phyloP scores from a whole-genome alignment of 352 stramenopile genomes.

The Peronospora destructor region DNA sequence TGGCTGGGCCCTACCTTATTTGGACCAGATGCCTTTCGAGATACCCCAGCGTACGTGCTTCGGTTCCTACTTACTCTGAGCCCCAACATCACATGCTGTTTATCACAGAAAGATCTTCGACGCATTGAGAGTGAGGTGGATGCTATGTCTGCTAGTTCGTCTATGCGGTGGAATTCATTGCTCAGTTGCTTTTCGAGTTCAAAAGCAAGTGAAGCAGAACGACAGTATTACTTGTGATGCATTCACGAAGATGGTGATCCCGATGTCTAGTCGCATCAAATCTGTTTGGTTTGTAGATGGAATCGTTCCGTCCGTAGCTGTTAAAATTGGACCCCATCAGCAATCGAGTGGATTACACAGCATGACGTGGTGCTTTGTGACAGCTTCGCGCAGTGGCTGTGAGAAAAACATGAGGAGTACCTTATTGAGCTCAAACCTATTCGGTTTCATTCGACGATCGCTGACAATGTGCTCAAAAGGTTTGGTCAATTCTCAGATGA shows the following conservation, averaged over 20 bases:
- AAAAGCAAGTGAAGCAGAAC: slow-evolving; percentile 36
- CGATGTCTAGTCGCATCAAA: slow-evolving; percentile 1
- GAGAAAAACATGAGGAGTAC: slow-evolving; percentile 4
- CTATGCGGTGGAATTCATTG: slow-evolving; percentile 16
- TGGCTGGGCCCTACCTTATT: slow-evolving; percentile 43
- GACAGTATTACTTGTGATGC: slow-evolving; percentile 25
- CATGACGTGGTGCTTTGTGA: neutral
- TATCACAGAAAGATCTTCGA: slow-evolving; percentile 15
- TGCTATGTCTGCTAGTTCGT: slow-evolving; percentile 1
- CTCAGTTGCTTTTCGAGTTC: slow-evolving; percentile 31
- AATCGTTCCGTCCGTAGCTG: slow-evolving; percentile 7
- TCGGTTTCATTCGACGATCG: neutral
- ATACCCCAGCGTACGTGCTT: slow-evolving; percentile 52
- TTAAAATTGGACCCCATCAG: slow-evolving; percentile 13
- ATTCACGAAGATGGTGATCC: slow-evolving; percentile 1
- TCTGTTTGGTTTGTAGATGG: slow-evolving; percentile 11
- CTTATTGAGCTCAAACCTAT: neutral
- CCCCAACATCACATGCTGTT: slow-evolving; percentile 21
- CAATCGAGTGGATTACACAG: slow-evolving; percentile 4
- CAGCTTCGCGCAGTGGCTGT: slow-evolving; percentile 14
- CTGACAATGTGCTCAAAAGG: slow-evolving; percentile 5
- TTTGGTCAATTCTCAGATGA: slow-evolving; percentile 8
- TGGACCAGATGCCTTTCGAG: slow-evolving; percentile 29
- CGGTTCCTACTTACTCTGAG: slow-evolving; percentile 31
- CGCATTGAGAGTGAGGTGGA: slow-evolving; percentile 15